These are phyloP conservation scores for Tetracladium maxilliforme DNA, from an alignment of 2,329 filamentous ascomycete genomes.

Conservation along the genomic window DNA sequence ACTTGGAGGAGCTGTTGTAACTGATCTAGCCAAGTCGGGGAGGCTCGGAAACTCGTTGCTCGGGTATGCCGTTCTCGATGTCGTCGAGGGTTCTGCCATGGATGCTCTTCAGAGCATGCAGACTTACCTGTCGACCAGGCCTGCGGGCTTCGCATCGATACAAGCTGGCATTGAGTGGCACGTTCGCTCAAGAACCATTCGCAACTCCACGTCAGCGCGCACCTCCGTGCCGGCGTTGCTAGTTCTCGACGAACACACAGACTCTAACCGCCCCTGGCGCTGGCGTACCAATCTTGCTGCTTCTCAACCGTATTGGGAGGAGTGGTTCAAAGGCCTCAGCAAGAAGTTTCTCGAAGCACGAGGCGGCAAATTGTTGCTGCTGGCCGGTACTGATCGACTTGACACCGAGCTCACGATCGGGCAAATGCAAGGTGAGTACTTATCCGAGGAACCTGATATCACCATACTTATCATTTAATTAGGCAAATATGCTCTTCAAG, in stretches of 20 bases:
- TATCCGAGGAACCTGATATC: background rate
- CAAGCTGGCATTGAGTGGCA: conserved; percentile 88
- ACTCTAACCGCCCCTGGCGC: conserved; percentile 33
- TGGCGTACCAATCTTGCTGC: conserved; percentile 77
- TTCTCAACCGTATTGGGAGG: conserved; percentile 86
- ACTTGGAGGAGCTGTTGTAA: conserved; percentile 81
- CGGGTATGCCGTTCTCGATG: conserved; percentile 82
- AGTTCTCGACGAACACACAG: conserved; percentile 24
- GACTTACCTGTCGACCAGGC: conserved; percentile 72
- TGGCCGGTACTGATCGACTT: conserved; percentile 79
- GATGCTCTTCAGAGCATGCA: conserved; percentile 93
- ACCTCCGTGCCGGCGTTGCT: conserved; percentile 77
- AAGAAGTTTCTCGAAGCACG: conserved; percentile 71
- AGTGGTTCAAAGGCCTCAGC: conserved; percentile 82
- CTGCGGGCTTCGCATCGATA: conserved; percentile 61
- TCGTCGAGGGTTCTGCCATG: conserved; percentile 91
- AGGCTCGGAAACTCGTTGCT: conserved; percentile 54
- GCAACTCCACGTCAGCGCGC: conserved; percentile 70
- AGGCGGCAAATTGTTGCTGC: conserved; percentile 70
- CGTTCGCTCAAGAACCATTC: conserved; percentile 71
- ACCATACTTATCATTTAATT: conserved; percentile 2
- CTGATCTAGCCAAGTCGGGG: conserved; percentile 59
- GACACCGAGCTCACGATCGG: conserved; percentile 91
- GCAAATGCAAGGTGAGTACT: conserved; percentile 73
- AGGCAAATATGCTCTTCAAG: conserved; percentile 90